Conservation (phyloP, 495 filamentous ascomycete species). For the Trichodelitschia bisporula region DNA sequence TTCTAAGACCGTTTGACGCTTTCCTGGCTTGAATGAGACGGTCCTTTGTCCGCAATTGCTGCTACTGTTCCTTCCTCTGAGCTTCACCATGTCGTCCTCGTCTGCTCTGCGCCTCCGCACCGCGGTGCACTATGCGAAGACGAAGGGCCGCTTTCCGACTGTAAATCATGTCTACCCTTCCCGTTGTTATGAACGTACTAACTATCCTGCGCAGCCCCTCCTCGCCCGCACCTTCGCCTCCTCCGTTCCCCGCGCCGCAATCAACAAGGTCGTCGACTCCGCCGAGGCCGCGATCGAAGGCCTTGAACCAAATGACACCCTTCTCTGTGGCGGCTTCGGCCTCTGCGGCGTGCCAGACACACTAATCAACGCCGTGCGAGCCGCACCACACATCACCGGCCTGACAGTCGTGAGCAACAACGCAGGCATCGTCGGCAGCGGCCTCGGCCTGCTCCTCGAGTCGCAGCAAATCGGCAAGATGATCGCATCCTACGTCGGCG, state of each 20-base stretch:
- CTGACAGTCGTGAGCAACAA: slow-evolving; percentile 44
- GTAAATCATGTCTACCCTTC: background rate
- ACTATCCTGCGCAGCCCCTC: slow-evolving; percentile 7
- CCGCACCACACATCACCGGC: slow-evolving; percentile 11
- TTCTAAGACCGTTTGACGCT: no score
- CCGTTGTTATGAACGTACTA: background rate
- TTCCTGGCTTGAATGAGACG: no score
- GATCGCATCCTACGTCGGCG: slow-evolving; percentile 33
- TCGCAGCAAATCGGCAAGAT: slow-evolving; percentile 28
- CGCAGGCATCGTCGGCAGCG: slow-evolving; percentile 29
- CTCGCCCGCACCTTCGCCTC: slow-evolving; percentile 15
- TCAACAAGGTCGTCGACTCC: slow-evolving; percentile 16
- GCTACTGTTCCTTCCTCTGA: background rate
- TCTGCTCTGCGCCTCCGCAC: slow-evolving; percentile 1
- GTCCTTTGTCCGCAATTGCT: no score
- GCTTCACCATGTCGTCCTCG: slow-evolving; percentile 4
- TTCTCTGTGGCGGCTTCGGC: slow-evolving; percentile 14
- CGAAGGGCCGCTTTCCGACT: no score
- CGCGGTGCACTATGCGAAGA: background rate
- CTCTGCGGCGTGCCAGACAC: slow-evolving; percentile 14
- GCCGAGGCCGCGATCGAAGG: slow-evolving; percentile 12
- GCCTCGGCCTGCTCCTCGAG: slow-evolving; percentile 21
- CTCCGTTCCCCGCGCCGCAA: slow-evolving; percentile 12
- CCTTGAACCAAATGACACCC: slow-evolving; percentile 10
- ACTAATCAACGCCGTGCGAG: slow-evolving; percentile 10